phyloP scores from a whole-genome alignment of 179 eudicot species.

The Silene coronaria region DNA sequence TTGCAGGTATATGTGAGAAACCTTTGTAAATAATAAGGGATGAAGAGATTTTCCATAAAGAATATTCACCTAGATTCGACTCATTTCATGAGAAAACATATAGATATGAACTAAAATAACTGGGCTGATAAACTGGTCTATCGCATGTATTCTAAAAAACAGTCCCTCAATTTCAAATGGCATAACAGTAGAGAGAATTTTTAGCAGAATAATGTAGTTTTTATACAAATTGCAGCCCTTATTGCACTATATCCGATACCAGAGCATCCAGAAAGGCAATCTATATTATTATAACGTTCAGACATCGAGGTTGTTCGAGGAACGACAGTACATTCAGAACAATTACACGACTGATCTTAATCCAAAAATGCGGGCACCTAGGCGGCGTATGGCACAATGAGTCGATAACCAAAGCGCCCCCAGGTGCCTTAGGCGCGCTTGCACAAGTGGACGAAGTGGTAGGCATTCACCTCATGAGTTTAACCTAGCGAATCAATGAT shows the following conservation, averaged over 20 bases:
- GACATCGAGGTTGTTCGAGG: not conserved
- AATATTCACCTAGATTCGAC: not conserved
- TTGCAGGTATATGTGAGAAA: slow-evolving; percentile 9
- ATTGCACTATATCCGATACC: not conserved
- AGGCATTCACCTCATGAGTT: not conserved
- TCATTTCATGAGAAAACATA: not conserved
- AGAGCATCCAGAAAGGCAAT: not conserved
- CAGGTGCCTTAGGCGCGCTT: not conserved
- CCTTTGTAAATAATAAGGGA: not conserved
- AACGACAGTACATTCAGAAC: not conserved
- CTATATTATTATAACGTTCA: not conserved
- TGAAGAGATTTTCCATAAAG: not conserved
- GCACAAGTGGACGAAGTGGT: not conserved
- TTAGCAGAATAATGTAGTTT: not conserved
- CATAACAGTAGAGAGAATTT: not conserved
- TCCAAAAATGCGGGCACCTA: not conserved
- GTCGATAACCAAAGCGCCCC: not conserved
- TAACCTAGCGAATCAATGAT: not conserved
- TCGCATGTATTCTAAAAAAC: not conserved
- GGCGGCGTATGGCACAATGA: not conserved
- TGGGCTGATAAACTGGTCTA: not conserved
- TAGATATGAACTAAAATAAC: not conserved
- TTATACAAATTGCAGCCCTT: not conserved
- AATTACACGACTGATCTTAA: not conserved
- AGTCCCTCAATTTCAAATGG: not conserved